A percentile compares a stretch with the other conserved stretches of the same genome.
These are phyloP conservation scores for Fusarium xyrophilum DNA, from an alignment of 2,329 filamentous ascomycete genomes.

Conservation along the genomic window DNA sequence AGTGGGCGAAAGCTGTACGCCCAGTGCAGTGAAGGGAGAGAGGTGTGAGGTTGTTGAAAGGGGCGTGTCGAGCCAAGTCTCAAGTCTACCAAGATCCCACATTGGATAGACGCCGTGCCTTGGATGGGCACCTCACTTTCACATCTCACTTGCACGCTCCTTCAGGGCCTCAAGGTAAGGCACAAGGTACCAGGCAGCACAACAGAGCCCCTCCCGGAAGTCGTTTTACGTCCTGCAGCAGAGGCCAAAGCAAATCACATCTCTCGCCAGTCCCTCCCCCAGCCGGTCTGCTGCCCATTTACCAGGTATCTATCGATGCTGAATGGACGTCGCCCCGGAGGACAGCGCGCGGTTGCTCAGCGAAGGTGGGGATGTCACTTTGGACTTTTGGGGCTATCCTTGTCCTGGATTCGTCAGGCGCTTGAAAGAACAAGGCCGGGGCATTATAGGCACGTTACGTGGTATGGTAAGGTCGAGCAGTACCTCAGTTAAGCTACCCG, in stretches of 20 bases:
- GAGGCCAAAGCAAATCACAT: constrained; percentile 37
- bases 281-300: constrained; percentile 34
- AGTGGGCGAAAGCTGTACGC: constrained; percentile 17
- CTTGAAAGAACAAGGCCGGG: constrained; percentile 29
- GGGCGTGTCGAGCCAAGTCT: constrained; percentile 5
- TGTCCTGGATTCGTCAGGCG: constrained; percentile 32
- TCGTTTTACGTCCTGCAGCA: constrained; percentile 14
- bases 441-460: constrained; percentile 4
- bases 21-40: constrained; percentile 3
- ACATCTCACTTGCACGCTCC: constrained; percentile 12
- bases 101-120: constrained; percentile 15
- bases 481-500: constrained; percentile 5
- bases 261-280: constrained; percentile 31
- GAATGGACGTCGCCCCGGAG: constrained; percentile 38
- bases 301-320: constrained; percentile 28
- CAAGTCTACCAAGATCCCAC: not conserved
- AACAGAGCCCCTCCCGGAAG: constrained; percentile 2
- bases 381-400: constrained; percentile 30
- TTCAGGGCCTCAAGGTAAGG: constrained; percentile 31
- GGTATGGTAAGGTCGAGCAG: not conserved
- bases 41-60: constrained; percentile 1
- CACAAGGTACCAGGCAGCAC: constrained; percentile 22
- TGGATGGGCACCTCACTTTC: not conserved
- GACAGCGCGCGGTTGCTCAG: constrained; percentile 40
- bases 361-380: constrained; percentile 39